Evolutionary conservation across 148 eudicot genomes (phyloP).

Genomic region (Cornus suecica): DNA sequence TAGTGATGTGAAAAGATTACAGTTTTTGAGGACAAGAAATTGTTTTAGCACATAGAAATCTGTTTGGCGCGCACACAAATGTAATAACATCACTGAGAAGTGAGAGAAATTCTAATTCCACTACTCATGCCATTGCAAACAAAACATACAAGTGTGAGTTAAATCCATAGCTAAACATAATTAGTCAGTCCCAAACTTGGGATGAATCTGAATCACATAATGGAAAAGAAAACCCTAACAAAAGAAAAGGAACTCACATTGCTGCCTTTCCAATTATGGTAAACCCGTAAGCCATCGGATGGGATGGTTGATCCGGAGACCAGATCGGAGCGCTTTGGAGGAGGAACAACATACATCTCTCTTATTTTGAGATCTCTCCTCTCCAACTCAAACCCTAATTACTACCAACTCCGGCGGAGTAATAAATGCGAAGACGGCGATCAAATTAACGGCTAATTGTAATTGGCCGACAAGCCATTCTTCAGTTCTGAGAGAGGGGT

Average conservation of each 20-base stretch:
- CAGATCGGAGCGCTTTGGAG: conserved; percentile 76
- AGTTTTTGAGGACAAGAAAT: neutral
- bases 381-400: neutral
- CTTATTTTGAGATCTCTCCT: conserved; percentile 2
- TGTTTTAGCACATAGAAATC: neutral
- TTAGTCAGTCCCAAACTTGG: neutral
- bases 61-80: neutral
- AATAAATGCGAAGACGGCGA: conserved; percentile 4
- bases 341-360: conserved; percentile 91
- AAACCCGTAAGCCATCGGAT: conserved; percentile 61
- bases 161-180: neutral
- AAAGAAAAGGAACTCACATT: conserved; percentile 50
- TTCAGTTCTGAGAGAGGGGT: no score
- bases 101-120: neutral
- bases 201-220: neutral
- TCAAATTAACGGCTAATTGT: neutral
- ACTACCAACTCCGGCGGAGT: neutral
- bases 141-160: neutral
- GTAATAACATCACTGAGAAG: neutral
- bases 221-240: neutral
- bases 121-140: neutral
- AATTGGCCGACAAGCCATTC: conserved; percentile 34
- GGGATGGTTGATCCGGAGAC: conserved; percentile 43
- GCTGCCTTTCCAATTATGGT: conserved; percentile 94
- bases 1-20: neutral